Evolutionary conservation across 257 asterid species (phyloP).

Genomic region (Ocimum tenuiflorum): DNA sequence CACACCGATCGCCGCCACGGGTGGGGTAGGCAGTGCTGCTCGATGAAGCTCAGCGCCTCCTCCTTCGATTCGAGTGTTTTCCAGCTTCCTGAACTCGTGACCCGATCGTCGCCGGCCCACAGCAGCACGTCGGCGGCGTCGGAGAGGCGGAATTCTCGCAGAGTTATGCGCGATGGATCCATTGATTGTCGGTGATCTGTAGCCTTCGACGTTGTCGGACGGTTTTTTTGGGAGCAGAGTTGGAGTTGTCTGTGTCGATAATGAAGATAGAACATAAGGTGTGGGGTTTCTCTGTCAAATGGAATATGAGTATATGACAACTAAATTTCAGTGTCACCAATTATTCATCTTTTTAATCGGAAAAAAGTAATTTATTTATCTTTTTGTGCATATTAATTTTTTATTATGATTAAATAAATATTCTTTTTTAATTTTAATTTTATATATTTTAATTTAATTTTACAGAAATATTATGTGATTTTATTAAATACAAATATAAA

Average conservation of each 20-base stretch:
- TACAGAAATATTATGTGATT: too few species aligned
- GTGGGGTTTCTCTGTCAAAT: too few species aligned
- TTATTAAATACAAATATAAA: too few species aligned
- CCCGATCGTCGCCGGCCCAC: conserved; percentile 55
- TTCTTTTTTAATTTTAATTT: too few species aligned
- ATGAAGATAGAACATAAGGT: background rate
- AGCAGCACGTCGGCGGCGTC: conserved; percentile 37
- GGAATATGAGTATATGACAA: too few species aligned
- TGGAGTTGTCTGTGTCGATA: background rate
- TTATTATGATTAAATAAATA: too few species aligned
- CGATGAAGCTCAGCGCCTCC: conserved; percentile 39
- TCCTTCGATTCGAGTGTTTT: conserved; percentile 33
- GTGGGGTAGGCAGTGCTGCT: conserved; percentile 30
- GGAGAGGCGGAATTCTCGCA: conserved; percentile 30
- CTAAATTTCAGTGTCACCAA: too few species aligned
- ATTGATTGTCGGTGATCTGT: background rate
- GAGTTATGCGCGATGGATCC: conserved; percentile 33
- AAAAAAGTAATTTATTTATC: too few species aligned
- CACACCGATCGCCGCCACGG: conserved; percentile 54
- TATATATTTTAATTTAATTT: too few species aligned
- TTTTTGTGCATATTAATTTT: too few species aligned
- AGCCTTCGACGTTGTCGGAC: background rate
- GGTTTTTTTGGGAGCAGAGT: background rate
- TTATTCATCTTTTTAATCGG: too few species aligned
- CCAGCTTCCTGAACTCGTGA: conserved; percentile 26